Evolutionary conservation across 2,329 filamentous ascomycete species (phyloP).

Genomic region (Trichoderma koningii): DNA sequence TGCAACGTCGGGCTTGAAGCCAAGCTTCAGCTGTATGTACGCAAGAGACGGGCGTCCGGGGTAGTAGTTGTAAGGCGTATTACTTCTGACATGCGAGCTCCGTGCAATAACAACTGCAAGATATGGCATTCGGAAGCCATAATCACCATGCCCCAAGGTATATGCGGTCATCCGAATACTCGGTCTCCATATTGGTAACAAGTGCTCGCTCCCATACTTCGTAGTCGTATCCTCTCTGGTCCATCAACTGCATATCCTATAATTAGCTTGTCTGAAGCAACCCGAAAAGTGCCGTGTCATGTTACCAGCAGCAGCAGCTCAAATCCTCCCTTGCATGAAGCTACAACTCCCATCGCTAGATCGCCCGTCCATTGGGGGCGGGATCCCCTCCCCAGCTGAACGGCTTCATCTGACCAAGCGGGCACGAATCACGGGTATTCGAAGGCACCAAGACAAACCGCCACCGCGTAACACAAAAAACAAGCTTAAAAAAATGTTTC

Average conservation of each 20-base stretch:
- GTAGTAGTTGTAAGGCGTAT: neutral
- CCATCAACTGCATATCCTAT: neutral
- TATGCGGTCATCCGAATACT: neutral
- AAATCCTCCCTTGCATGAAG: neutral
- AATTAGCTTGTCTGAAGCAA: neutral
- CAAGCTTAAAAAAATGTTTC: neutral
- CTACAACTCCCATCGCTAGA: neutral
- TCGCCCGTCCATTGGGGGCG: constrained; percentile 5
- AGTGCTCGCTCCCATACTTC: neutral
- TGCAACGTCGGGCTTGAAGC: neutral
- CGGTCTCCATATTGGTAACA: too few species aligned
- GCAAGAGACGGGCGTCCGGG: neutral
- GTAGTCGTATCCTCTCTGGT: neutral
- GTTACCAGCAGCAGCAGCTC: neutral
- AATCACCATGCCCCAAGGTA: too few species aligned
- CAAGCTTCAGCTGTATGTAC: neutral
- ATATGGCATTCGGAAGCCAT: too few species aligned
- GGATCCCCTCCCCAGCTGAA: constrained; percentile 6
- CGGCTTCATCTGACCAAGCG: constrained; percentile 16
- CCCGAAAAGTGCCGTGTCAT: neutral
- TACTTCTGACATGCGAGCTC: too few species aligned
- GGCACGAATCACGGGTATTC: neutral
- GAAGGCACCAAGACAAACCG: neutral
- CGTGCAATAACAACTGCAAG: neutral
- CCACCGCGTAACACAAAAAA: neutral